A percentile compares a stretch with the other conserved stretches of the same genome.
Conservation (phyloP, 805 yeast genomes). For the Ogataea methanolica region DNA sequence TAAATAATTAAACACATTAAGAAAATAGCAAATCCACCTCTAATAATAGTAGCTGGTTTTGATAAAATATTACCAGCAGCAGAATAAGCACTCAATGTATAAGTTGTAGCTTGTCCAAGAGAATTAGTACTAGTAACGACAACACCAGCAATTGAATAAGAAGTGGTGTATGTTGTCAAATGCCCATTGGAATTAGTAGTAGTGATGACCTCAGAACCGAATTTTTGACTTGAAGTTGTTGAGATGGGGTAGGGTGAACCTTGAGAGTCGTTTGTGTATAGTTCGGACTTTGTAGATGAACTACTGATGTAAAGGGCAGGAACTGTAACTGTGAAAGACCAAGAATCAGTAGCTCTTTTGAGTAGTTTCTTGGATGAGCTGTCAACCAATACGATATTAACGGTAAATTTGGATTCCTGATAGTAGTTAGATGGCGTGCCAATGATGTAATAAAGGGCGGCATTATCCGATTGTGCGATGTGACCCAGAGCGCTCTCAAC, state of each 20-base stretch:
- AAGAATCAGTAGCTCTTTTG: neutral
- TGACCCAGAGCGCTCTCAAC: neutral
- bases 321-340: neutral
- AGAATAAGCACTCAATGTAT: neutral
- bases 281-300: neutral
- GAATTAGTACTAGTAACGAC: neutral
- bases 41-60: no score
- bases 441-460: neutral
- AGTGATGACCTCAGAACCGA: no score
- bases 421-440: neutral
- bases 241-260: neutral
- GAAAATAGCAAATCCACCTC: no score
- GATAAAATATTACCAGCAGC: no score
- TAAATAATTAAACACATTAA: no score
- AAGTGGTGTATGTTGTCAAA: neutral
- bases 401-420: neutral
- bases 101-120: neutral
- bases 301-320: neutral
- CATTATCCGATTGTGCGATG: neutral
- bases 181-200: slow-evolving; percentile 1
- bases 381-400: neutral
- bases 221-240: neutral
- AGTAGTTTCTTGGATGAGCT: neutral
- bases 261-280: neutral
- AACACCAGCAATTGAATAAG: neutral